These are phyloP conservation scores for Cutaneotrichosporon cutaneum DNA, from an alignment of 1,284 basidiomycete species.

Conservation along the genomic window DNA sequence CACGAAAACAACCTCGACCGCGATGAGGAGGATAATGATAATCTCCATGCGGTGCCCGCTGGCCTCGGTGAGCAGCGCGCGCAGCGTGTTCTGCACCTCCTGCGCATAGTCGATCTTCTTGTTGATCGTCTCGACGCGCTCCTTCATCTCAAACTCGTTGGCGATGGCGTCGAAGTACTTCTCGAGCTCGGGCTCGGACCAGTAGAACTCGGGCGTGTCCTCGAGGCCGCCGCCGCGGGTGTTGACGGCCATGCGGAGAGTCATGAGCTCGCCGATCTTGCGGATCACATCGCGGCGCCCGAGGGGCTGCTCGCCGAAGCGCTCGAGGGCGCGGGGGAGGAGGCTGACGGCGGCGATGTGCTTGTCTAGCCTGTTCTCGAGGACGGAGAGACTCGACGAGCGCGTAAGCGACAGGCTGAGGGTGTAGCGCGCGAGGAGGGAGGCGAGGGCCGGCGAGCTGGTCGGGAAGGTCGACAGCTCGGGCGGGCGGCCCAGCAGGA, in stretches of 20 bases:
- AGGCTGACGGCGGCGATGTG: constrained; percentile 77
- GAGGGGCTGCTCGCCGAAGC: constrained; percentile 77
- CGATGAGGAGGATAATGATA: constrained; percentile 83
- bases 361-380: constrained; percentile 75
- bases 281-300: constrained; percentile 74
- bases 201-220: constrained; percentile 81
- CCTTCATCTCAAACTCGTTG: constrained; percentile 75
- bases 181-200: constrained; percentile 85
- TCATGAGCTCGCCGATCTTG: constrained; percentile 83
- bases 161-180: constrained; percentile 79
- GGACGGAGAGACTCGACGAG: constrained; percentile 75
- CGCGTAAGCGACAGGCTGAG: constrained; percentile 84
- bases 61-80: constrained; percentile 78
- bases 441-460: constrained; percentile 46
- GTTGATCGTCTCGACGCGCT: constrained; percentile 75
- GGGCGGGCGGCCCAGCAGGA: constrained; percentile 74
- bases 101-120: constrained; percentile 91
- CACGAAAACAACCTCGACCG: constrained; percentile 84
- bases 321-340: constrained; percentile 69
- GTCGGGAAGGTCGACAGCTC: constrained; percentile 47
- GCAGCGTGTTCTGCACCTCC: constrained; percentile 64
- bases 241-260: constrained; percentile 81
- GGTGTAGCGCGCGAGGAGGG: constrained; percentile 78
- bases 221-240: constrained; percentile 82
- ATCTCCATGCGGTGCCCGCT: constrained; percentile 85